These are phyloP conservation scores for Prunus fruticosa DNA, from an alignment of 306 rosid genomes.

Conservation along the genomic window DNA sequence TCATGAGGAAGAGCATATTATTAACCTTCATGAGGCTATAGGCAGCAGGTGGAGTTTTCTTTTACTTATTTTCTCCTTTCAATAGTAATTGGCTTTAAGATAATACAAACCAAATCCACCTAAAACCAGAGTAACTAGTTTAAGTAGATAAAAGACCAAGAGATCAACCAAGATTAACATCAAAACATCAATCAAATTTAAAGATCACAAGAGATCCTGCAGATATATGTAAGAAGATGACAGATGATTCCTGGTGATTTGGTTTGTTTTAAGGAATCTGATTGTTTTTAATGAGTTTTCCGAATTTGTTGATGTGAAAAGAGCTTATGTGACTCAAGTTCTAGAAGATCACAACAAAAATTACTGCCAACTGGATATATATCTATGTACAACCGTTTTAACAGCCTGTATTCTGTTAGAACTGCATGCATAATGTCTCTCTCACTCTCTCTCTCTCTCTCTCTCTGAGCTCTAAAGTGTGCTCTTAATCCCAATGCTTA, in stretches of 20 bases:
- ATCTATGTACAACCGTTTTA: not conserved
- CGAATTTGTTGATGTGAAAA: not conserved
- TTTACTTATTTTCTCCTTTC: slow-evolving; percentile 3
- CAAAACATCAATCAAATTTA: not conserved
- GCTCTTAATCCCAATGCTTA: not conserved
- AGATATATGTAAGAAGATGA: too few species aligned
- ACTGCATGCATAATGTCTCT: not conserved
- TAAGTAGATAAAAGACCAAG: not conserved
- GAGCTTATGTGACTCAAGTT: slow-evolving; percentile 1
- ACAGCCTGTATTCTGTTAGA: slow-evolving; percentile 10
- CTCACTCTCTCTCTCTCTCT: not conserved
- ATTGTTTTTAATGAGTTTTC: not conserved
- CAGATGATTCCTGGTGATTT: too few species aligned
- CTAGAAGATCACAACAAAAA: not conserved
- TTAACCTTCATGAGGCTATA: slow-evolving; percentile 75
- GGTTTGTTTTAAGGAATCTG: too few species aligned
- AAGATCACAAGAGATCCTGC: not conserved
- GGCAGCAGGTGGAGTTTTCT: slow-evolving; percentile 68
- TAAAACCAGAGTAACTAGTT: not conserved
- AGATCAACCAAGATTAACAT: not conserved
- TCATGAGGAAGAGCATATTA: slow-evolving; percentile 80
- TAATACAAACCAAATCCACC: too few species aligned
- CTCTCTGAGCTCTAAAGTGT: not conserved
- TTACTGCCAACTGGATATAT: not conserved
- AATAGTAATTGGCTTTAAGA: not conserved